phyloP scores from a whole-genome alignment of 1,284 basidiomycete species.

The Boletus calvinii region DNA sequence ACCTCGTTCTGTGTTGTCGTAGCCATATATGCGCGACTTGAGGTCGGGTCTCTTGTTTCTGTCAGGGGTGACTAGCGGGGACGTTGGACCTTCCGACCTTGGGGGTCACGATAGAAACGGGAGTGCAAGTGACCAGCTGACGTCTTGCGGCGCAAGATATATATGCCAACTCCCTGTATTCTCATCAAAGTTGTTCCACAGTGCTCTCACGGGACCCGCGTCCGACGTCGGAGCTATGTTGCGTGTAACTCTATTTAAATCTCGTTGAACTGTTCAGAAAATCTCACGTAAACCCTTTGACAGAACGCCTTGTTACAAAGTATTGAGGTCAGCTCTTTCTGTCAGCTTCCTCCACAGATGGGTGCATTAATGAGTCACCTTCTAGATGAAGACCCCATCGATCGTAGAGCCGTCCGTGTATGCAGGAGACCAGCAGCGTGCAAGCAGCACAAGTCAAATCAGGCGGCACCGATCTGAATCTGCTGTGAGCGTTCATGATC shows the following conservation, averaged over 20 bases:
- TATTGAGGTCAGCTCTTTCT: neutral
- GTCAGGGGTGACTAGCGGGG: neutral
- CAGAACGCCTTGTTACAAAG: slow-evolving; percentile 3
- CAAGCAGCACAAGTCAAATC: too few relatives aligned
- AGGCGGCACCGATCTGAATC: too few relatives aligned
- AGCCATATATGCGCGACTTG: slow-evolving; percentile 1
- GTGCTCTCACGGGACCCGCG: neutral
- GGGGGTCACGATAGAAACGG: neutral
- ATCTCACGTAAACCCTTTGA: neutral
- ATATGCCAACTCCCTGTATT: neutral
- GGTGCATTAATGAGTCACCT: neutral
- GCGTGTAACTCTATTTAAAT: neutral
- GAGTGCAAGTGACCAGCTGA: neutral
- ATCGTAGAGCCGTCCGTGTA: too few relatives aligned
- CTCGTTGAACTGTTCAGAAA: neutral
- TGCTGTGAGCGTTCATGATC: too few relatives aligned
- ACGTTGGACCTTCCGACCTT: neutral
- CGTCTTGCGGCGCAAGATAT: neutral
- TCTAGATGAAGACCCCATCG: too few relatives aligned
- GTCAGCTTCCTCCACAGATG: neutral
- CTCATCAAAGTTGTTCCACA: neutral
- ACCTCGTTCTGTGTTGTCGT: slow-evolving; percentile 15
- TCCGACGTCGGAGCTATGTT: slow-evolving; percentile 3
- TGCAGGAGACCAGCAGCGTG: too few relatives aligned
- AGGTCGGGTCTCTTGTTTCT: too few relatives aligned